Conservation (phyloP, 805 yeast species). For the Yamadazyma laniorum region DNA sequence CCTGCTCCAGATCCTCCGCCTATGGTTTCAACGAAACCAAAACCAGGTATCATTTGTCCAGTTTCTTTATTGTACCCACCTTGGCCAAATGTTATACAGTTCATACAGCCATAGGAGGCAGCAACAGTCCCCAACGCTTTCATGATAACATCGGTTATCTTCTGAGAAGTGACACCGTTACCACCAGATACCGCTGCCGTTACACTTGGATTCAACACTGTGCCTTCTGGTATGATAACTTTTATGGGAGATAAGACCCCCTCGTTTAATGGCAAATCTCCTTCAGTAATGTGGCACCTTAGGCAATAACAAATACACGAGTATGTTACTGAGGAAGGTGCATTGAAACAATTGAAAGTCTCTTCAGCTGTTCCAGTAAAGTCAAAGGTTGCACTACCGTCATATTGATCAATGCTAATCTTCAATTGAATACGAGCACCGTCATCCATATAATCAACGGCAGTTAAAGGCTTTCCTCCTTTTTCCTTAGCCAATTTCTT, state of each 20-base stretch:
- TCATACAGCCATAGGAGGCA: constrained; percentile 21
- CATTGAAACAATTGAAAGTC: constrained; percentile 19
- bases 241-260: constrained; percentile 17
- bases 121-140: constrained; percentile 21
- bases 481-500: constrained; percentile 34
- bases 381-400: constrained; percentile 23
- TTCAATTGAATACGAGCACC: constrained; percentile 16
- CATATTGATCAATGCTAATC: constrained; percentile 16
- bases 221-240: constrained; percentile 15
- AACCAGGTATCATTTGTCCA: constrained; percentile 16
- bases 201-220: constrained; percentile 15
- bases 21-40: constrained; percentile 20
- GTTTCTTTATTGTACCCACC: constrained; percentile 17
- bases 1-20: constrained; percentile 22
- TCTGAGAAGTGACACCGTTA: constrained; percentile 19
- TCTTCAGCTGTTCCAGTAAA: constrained; percentile 25
- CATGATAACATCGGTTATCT: constrained; percentile 19
- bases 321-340: constrained; percentile 18
- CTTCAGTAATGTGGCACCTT: constrained; percentile 18
- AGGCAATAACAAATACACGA: constrained; percentile 19
- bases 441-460: constrained; percentile 17
- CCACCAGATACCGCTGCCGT: constrained; percentile 18
- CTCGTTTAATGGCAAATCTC: constrained; percentile 21
- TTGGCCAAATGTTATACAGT: constrained; percentile 19
- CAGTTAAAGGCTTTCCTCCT: constrained; percentile 27